These are phyloP conservation scores for Cruciata laevipes DNA, from an alignment of 257 asterid genomes.

Conservation along the genomic window DNA sequence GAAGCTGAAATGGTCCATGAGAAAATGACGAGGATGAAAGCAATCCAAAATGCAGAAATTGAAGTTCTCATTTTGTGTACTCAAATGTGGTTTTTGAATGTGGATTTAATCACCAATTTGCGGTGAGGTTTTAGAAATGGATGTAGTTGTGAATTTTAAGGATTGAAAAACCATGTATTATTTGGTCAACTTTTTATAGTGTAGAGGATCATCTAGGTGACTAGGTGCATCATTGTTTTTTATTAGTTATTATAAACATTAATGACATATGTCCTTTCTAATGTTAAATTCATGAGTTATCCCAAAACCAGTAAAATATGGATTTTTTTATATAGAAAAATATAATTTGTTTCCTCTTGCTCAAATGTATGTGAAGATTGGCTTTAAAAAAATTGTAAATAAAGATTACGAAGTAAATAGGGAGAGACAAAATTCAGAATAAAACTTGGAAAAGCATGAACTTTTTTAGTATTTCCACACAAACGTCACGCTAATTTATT, in stretches of 20 bases:
- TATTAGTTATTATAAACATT: neutral
- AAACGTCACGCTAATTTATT: no score
- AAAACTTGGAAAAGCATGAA: no score
- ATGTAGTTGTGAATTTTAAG: neutral
- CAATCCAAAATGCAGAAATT: neutral
- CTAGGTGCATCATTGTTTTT: neutral
- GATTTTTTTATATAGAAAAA: no score
- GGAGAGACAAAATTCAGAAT: no score
- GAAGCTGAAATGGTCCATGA: constrained; percentile 11
- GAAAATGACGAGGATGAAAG: constrained; percentile 12
- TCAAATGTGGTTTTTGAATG: neutral
- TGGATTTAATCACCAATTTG: no score
- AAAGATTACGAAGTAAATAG: no score
- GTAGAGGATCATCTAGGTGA: neutral
- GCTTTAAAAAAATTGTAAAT: no score
- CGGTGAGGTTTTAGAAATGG: neutral
- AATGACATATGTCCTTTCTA: neutral
- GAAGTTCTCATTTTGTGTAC: constrained; percentile 13
- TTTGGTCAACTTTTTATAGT: neutral
- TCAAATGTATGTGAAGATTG: neutral
- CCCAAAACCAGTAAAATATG: neutral
- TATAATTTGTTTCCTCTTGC: neutral
- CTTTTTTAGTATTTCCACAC: no score
- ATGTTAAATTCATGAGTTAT: neutral
- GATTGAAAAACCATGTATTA: neutral